Evolutionary conservation across 306 rosid species (phyloP), one percentile per base, ranked within the genome.

Genomic region (Senna tora): DNA sequence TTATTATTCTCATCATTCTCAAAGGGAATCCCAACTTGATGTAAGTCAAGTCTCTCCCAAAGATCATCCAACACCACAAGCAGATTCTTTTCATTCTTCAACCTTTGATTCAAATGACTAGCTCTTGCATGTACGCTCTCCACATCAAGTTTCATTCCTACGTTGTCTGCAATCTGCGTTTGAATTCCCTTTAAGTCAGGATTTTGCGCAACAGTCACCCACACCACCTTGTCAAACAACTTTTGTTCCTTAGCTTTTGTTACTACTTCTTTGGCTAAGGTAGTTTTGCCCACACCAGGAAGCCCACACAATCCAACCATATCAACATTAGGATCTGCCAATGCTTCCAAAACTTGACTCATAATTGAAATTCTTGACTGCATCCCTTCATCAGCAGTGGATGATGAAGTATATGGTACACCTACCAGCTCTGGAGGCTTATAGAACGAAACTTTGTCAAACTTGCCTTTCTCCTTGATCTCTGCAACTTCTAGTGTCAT

Each of bases 261-360:
- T 17, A 21, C 67, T 32, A 77, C 61, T 11, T 53, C 68, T 15
- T 34, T 55, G 7, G 10, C 60, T 34, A 74, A 5, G 0, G 67
- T 72, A 6, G 69, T 58, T 4, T 58, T 72, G 0, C 76, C 76
- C 9, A 58, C 59, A 20, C 76, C 68, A 0, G 21, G n/a, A 8
- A 59, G 13, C 0, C 68, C 68, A 5, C 15, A 1, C 0, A 47
- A 1, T 5, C 72, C 45, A n/a, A 67, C 9, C 72, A 28, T 66
- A 7, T 25, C 8, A 20, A 66, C n/a, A 3, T n/a, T 14, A 7
- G 68, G 58, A 17, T 59, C 47, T 28, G 5, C 20, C 4, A 72
- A 7, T 6, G 68, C 21, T 15, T 59, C 57, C 47, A 43, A 4
- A 17, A 71, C 16, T 1, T 20, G 41, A 3, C 43, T 17, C 46